phyloP scores from a whole-genome alignment of 306 rosid species.

The Cucurbita argyrosperma region DNA sequence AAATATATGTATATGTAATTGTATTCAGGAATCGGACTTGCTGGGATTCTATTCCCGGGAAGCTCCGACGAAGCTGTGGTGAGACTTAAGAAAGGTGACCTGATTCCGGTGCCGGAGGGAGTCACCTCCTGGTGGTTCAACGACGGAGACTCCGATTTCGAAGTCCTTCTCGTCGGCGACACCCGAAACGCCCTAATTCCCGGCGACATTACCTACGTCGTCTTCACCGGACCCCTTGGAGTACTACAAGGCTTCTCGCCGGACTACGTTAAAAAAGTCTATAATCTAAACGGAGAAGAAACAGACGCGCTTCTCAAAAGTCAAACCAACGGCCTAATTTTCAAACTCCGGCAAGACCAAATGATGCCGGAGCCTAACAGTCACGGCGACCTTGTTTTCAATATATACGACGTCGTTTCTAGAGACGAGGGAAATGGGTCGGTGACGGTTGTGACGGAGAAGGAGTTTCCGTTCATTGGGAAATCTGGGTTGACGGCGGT shows the following conservation, averaged over 20 bases:
- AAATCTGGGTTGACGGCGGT: slow-evolving; percentile 31
- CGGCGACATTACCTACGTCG: slow-evolving; percentile 34
- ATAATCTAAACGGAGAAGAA: slow-evolving; percentile 14
- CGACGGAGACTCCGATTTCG: slow-evolving; percentile 28
- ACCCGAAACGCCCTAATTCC: slow-evolving; percentile 24
- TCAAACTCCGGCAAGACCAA: slow-evolving; percentile 15
- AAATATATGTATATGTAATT: too few species aligned
- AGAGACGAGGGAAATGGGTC: not conserved
- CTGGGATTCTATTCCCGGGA: slow-evolving; percentile 22
- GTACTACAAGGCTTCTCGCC: slow-evolving; percentile 26
- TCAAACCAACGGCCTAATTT: slow-evolving; percentile 26
- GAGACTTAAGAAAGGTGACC: slow-evolving; percentile 35
- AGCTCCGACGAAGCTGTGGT: slow-evolving; percentile 25
- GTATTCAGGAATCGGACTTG: slow-evolving; percentile 21
- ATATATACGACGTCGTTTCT: slow-evolving; percentile 14
- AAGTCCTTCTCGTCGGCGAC: slow-evolving; percentile 30
- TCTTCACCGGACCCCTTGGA: slow-evolving; percentile 28
- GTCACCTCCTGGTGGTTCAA: slow-evolving; percentile 69
- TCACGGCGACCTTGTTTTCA: slow-evolving; percentile 13
- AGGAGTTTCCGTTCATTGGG: slow-evolving; percentile 25
- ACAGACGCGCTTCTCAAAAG: slow-evolving; percentile 21
- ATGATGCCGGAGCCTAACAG: slow-evolving; percentile 24
- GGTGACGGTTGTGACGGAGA: slow-evolving; percentile 6
- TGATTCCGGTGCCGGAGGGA: slow-evolving; percentile 39
- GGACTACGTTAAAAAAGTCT: slow-evolving; percentile 20